A percentile compares a stretch with the other conserved stretches of the same genome.
Conservation (phyloP, 768 basidiomycete genomes). For the Nidula microcarpa region DNA sequence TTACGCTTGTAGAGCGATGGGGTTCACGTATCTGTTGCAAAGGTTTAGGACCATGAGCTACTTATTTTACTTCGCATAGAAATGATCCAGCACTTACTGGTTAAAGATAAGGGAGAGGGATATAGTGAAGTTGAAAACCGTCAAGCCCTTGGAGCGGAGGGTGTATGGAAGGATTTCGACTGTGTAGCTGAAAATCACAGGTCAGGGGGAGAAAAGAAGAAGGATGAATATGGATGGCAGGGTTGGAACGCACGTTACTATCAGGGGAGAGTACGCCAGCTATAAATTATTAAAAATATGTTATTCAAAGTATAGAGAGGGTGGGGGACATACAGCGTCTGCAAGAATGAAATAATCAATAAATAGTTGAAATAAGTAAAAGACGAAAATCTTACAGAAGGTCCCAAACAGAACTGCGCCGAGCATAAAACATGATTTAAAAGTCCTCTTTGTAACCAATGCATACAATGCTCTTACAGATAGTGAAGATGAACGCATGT, state of each 20-base stretch:
- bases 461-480: slow-evolving; percentile 15
- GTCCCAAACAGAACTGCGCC: neutral
- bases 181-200: slow-evolving; percentile 5
- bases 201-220: neutral
- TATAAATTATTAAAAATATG: neutral
- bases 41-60: neutral
- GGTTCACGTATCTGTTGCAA: slow-evolving; percentile 10
- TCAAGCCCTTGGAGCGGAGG: slow-evolving; percentile 13
- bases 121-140: slow-evolving; percentile 12
- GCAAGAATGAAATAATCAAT: neutral
- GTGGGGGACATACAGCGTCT: neutral
- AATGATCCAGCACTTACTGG: slow-evolving; percentile 3
- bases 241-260: neutral
- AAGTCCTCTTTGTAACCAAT: neutral
- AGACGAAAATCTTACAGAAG: neutral
- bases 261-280: neutral
- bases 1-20: slow-evolving; percentile 6
- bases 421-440: neutral
- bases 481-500: slow-evolving; percentile 53
- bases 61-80: neutral
- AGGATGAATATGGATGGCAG: neutral
- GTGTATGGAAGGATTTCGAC: slow-evolving; percentile 13
- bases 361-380: neutral
- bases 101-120: slow-evolving; percentile 14
- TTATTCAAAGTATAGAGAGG: neutral